Evolutionary conservation across 257 asterid species (phyloP), one percentile per base, ranked within the genome.

Genomic region (Penstemon barbatus): DNA sequence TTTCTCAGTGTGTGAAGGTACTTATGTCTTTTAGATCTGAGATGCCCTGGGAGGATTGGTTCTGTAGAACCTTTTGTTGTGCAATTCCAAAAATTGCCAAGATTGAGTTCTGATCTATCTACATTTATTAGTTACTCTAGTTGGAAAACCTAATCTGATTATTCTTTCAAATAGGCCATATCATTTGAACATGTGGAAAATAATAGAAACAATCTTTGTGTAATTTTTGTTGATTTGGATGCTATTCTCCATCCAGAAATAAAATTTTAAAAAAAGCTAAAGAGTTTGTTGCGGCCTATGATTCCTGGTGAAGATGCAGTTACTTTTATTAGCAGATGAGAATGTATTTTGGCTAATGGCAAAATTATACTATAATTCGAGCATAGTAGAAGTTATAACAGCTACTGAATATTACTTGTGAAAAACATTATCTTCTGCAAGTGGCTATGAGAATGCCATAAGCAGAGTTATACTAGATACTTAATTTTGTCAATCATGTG

Each of bases 1-100:
- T 41, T 72, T 18, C 70, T 49, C 15, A 53, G 56, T 19, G 12
- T 40, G 51, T 44, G 41, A 67, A 71, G 59, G 12, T 40, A 59
- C 25, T 6, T 3, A 46, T 48, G 3, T 33, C 13, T 37, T 2
- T 60, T 6, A 4, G 46, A 55, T 54, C 4, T 58, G 38, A 7
- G 42, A 40, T 41, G 44, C 36, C 63, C 36, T n/a, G 40, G 72
- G 54, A 63, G 62, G 46, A 40, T 70, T 39, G 4, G 40, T 19
- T 56, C 12, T 12, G 4, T 50, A 8, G n/a, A 44, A 40, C 63
- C 15, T 60, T 60, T 6, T 42, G 4, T 37, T 50, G 66, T 25
- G 18, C 37, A 57, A 41, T 63, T 63, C 50, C n/a, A 45, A 40
- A 36, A 45, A 63, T 41, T 25, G 1, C 33, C 33, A 25, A 25